Conservation (phyloP, 257 asterid genomes). For the Solanum tarapatanum region DNA sequence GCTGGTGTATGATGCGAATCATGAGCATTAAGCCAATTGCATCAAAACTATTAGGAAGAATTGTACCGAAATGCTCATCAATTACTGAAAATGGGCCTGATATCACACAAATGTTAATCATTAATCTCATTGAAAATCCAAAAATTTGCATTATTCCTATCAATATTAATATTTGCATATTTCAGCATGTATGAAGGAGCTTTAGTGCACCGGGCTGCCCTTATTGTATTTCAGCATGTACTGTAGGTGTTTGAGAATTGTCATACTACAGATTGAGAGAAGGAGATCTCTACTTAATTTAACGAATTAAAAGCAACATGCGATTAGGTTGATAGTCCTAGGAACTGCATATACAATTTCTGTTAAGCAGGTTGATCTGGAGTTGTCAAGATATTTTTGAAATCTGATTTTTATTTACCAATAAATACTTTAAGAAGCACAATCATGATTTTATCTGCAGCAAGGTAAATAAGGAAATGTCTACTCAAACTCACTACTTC, state of each 20-base stretch:
- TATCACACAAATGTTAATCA: background rate
- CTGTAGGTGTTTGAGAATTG: background rate
- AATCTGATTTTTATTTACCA: background rate
- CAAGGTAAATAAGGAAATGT: background rate
- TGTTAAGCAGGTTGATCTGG: background rate
- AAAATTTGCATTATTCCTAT: constrained; percentile 2
- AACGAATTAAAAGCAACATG: background rate
- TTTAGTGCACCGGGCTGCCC: background rate
- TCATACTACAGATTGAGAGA: background rate
- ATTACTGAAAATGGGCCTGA: constrained; percentile 87
- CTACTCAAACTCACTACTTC: background rate
- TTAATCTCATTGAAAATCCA: constrained; percentile 17
- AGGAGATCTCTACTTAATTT: background rate
- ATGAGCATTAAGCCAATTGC: constrained; percentile 98
- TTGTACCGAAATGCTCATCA: constrained; percentile 74
- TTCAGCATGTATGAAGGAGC: background rate
- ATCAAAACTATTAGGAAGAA: constrained; percentile 85
- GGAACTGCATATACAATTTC: background rate
- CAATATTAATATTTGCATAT: background rate
- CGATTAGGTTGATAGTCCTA: background rate
- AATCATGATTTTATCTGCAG: background rate
- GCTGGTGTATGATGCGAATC: constrained; percentile 97
- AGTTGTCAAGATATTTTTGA: background rate
- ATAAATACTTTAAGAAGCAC: background rate
- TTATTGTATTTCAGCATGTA: background rate